Evolutionary conservation across 2,329 filamentous ascomycete genomes (phyloP).

Genomic region (Trichoderma guizhouense): DNA sequence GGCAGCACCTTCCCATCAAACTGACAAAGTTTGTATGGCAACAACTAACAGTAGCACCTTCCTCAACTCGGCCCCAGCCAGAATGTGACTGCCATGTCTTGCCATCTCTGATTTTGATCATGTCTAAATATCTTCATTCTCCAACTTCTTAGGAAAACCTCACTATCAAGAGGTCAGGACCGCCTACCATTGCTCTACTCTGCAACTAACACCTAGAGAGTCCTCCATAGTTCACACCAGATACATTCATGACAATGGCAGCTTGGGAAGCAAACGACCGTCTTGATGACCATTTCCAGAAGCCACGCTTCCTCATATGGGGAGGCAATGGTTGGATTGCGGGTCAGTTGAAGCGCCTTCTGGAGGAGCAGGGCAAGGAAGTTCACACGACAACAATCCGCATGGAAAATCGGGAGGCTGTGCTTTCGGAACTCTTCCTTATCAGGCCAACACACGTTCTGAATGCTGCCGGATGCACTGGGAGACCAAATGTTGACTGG

Average conservation of each 20-base stretch:
- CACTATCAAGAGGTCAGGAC: background rate
- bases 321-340: slow-evolving; percentile 62
- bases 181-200: background rate
- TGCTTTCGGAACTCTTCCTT: slow-evolving; percentile 53
- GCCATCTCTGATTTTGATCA: background rate
- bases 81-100: background rate
- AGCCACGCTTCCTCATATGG: slow-evolving; percentile 58
- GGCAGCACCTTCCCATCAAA: background rate
- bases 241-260: background rate
- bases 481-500: slow-evolving; percentile 67
- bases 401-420: slow-evolving; percentile 61
- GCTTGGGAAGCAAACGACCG: background rate
- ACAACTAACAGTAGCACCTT: background rate
- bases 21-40: background rate
- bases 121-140: background rate
- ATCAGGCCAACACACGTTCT: slow-evolving; percentile 64
- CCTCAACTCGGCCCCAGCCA: background rate
- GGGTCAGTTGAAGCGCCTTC: slow-evolving; percentile 56
- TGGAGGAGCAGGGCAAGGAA: slow-evolving; percentile 58
- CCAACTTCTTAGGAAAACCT: background rate
- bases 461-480: slow-evolving; percentile 64
- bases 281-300: background rate
- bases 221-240: background rate
- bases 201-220: background rate
- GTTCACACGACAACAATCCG: slow-evolving; percentile 59